These are phyloP conservation scores for Cladophialophora exuberans DNA, from an alignment of 2,329 filamentous ascomycete genomes.

Conservation along the genomic window DNA sequence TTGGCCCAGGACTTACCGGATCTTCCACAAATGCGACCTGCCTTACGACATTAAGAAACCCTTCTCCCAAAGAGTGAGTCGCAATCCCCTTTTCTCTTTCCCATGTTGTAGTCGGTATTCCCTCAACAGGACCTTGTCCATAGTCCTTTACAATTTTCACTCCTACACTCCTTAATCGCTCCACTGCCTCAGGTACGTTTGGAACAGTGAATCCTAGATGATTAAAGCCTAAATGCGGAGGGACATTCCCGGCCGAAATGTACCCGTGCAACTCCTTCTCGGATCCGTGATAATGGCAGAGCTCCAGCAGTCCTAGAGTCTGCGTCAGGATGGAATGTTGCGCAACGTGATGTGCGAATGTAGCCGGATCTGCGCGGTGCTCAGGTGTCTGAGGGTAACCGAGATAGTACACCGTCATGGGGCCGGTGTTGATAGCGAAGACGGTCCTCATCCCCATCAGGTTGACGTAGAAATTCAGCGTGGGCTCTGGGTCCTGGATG, in stretches of 20 bases:
- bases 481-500: slow-evolving; percentile 38
- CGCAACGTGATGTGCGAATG: slow-evolving; percentile 34
- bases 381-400: slow-evolving; percentile 38
- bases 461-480: slow-evolving; percentile 43
- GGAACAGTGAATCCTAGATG: slow-evolving; percentile 45
- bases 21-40: slow-evolving; percentile 43
- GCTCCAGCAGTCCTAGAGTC: slow-evolving; percentile 40
- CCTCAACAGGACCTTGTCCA: slow-evolving; percentile 32
- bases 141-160: slow-evolving; percentile 42
- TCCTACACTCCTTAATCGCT: slow-evolving; percentile 35
- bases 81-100: slow-evolving; percentile 10
- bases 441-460: slow-evolving; percentile 45
- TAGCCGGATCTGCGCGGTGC: slow-evolving; percentile 33
- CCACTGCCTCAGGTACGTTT: slow-evolving; percentile 37
- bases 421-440: slow-evolving; percentile 43
- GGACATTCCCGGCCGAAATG: slow-evolving; percentile 36
- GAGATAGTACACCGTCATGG: slow-evolving; percentile 45
- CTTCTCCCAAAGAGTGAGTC: slow-evolving; percentile 33
- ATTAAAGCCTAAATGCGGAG: slow-evolving; percentile 41
- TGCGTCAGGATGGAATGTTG: slow-evolving; percentile 28
- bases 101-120: slow-evolving; percentile 29
- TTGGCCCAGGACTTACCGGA: slow-evolving; percentile 36
- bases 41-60: slow-evolving; percentile 39
- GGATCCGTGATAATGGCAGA: slow-evolving; percentile 42
- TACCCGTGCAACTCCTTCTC: slow-evolving; percentile 31